Evolutionary conservation across 306 rosid genomes (phyloP).

Genomic region (Malus orientalis): DNA sequence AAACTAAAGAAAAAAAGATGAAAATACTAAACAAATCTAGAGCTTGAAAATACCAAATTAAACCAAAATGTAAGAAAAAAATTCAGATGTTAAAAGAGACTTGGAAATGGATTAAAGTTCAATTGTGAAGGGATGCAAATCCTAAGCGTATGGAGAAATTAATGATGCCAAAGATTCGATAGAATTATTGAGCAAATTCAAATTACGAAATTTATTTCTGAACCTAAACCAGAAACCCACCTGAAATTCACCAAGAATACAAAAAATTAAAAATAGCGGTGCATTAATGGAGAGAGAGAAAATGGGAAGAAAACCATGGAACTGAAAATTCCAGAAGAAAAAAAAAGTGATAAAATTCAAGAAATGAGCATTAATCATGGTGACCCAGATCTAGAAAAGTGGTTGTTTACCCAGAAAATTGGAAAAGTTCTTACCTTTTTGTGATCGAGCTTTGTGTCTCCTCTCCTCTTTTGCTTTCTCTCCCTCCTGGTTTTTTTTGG

Average conservation of each 20-base stretch:
- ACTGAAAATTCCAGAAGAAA: not conserved
- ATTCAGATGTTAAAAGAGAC: not conserved
- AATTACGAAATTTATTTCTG: not conserved
- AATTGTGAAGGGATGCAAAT: not conserved
- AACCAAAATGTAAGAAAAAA: not conserved
- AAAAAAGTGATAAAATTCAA: not conserved
- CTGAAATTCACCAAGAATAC: not conserved
- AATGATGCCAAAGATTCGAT: not conserved
- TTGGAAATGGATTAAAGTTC: not conserved
- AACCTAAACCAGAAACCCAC: conserved; percentile 17
- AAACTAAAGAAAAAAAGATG: not conserved
- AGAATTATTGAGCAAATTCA: not conserved
- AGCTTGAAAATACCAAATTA: not conserved
- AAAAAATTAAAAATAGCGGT: not conserved
- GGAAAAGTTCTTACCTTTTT: not conserved
- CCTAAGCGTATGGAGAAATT: not conserved
- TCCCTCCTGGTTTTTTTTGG: not conserved
- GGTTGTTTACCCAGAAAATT: not conserved
- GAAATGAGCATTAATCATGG: not conserved
- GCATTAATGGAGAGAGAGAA: not conserved
- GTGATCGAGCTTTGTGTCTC: conserved; percentile 4
- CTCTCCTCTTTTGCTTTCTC: not conserved
- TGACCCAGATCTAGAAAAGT: conserved; percentile 5
- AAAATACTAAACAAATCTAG: not conserved
- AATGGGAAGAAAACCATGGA: not conserved